A percentile compares a stretch with the other conserved stretches of the same genome.
Conservation (phyloP, 495 filamentous ascomycete genomes). For the Entonaema liquescens region DNA sequence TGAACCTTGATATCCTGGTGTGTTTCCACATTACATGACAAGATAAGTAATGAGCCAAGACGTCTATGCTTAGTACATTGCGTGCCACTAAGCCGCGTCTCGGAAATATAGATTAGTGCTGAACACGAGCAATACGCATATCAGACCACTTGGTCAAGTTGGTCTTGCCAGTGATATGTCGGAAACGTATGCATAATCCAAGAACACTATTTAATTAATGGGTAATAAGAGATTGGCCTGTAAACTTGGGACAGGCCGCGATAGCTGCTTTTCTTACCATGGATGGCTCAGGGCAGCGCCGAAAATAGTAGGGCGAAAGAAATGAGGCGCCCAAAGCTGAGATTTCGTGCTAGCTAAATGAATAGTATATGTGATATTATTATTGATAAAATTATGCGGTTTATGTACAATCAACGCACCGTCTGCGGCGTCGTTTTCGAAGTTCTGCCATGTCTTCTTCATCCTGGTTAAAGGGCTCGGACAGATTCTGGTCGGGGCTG, state of each 20-base stretch:
- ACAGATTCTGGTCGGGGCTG: constrained; percentile 4
- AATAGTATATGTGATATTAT: background rate
- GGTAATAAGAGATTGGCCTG: background rate
- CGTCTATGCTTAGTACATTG: background rate
- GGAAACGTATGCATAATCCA: background rate
- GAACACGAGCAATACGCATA: background rate
- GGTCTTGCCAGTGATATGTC: background rate
- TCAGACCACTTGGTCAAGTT: background rate
- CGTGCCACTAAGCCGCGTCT: background rate
- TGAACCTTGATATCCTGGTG: background rate
- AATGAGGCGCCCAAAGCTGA: background rate
- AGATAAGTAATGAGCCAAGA: background rate
- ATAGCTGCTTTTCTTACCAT: background rate
- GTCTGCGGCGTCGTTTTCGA: constrained; percentile 35
- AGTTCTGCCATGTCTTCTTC: constrained; percentile 25
- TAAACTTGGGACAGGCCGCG: background rate
- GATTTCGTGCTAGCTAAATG: background rate
- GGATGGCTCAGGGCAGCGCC: background rate
- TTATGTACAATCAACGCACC: constrained; percentile 22
- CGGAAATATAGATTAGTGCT: background rate
- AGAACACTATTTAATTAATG: background rate
- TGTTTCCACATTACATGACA: background rate
- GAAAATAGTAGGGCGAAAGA: background rate
- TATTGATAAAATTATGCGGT: background rate
- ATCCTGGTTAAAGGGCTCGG: constrained; percentile 7